Base-by-base conservation (phyloP, 305 asterid species). In the Fraxinus velutina region DNA sequence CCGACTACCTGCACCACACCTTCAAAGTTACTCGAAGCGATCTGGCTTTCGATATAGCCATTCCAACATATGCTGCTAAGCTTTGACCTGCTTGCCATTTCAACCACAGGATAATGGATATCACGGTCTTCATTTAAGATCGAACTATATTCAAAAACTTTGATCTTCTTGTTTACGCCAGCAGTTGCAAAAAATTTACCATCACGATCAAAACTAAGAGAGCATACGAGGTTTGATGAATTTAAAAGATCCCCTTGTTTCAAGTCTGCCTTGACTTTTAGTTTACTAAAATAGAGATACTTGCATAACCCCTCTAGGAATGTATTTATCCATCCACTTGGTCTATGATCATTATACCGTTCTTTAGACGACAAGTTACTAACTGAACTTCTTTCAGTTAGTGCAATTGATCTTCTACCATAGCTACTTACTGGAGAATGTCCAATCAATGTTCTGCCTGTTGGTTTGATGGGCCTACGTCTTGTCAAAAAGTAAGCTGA, bases 61-160 rank as follows among this genome's bases (percentile, higher is more conserved):
- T 94, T 96, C 99, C 99, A 96, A 86, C 98, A 93, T 73, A 96
- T 93, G 89, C 98, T 93, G 88, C 99, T 96, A 55, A 96, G 94
- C 89, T 96, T 96, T 4, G 99, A 93, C 85, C 90, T 86, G 87
- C 98, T 90, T 30, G 89, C 88, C 98, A 96, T 90, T 90, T 96
- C 99, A 24, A 94, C 97, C 34, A 93, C 97, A 17, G 99, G 99
- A 81, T 94, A 96, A 83, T 92, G 99, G 81, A 96, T 96, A 83
- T 94, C 99, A 3, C 92, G 93, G 73, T 91, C 90, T 86, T 87
- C 92, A 73, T 88, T 88, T 79, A 93, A 86, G 79, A 94, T 88
- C 0, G 98, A 89, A 81, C 88, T 91, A 85, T 91, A 94, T 85
- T 94, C 99, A 29, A 96, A 96, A 57, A 96, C 94, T 83, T 96